Conservation (phyloP, 164 flowering plant genomes). For the Piper betle region DNA sequence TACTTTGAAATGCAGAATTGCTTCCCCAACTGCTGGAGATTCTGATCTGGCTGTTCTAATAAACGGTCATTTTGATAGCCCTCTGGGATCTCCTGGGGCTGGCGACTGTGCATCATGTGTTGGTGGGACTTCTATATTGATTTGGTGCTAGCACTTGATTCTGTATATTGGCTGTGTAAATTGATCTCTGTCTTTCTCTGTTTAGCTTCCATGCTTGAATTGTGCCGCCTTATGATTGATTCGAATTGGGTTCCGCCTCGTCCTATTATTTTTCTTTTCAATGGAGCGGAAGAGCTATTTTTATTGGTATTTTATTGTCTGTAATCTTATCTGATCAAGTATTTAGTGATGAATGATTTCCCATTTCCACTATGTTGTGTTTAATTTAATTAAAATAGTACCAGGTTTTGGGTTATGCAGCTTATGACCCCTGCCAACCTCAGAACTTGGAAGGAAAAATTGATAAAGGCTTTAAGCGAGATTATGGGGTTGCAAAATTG, state of each 20-base stretch:
- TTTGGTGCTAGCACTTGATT: neutral
- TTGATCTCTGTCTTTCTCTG: neutral
- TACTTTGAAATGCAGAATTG: slow-evolving; percentile 39
- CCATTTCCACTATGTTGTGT: too few relatives aligned
- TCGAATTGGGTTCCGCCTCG: slow-evolving; percentile 76
- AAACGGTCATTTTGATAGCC: slow-evolving; percentile 93
- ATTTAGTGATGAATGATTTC: neutral
- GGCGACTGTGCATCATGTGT: slow-evolving; percentile 98
- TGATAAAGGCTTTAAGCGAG: too few relatives aligned
- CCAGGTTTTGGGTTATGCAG: too few relatives aligned
- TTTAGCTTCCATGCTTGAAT: slow-evolving; percentile 85
- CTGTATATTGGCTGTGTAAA: neutral
- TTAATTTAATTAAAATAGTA: too few relatives aligned
- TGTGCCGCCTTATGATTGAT: slow-evolving; percentile 67
- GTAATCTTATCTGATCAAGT: neutral
- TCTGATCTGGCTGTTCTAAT: slow-evolving; percentile 66
- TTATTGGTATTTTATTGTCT: slow-evolving; percentile 51
- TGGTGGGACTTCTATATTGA: slow-evolving; percentile 36
- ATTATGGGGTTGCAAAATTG: too few relatives aligned
- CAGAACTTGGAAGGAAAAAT: too few relatives aligned
- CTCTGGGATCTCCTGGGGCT: slow-evolving; percentile 97
- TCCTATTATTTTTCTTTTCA: slow-evolving; percentile 85
- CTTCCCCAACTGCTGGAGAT: slow-evolving; percentile 55
- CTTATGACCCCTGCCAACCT: too few relatives aligned
- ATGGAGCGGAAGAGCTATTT: slow-evolving; percentile 98